Percentiles rank a stretch among this genome's conserved stretches.
These are phyloP conservation scores for Fusarium drepaniforme DNA, from an alignment of 2,329 filamentous ascomycete genomes.

Conservation along the genomic window DNA sequence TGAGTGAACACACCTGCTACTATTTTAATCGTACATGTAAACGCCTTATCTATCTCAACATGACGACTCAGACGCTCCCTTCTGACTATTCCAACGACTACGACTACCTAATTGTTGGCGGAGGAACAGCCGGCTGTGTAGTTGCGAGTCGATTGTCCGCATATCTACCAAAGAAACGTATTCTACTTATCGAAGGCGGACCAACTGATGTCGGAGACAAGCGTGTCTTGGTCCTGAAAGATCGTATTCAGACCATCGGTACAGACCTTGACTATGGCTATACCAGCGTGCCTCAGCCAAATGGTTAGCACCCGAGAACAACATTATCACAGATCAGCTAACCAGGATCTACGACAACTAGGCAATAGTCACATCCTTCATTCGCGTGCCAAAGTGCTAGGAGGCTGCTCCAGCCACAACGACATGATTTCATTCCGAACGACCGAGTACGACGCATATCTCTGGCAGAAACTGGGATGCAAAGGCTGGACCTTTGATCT, in stretches of 20 bases:
- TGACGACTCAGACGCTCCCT: background rate
- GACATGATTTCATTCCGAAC: constrained; percentile 86
- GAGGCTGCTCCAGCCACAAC: constrained; percentile 87
- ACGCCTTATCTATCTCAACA: background rate
- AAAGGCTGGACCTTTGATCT: constrained; percentile 83
- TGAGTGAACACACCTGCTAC: background rate
- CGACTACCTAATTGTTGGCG: background rate
- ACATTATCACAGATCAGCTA: background rate
- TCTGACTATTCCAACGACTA: background rate
- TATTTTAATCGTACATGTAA: background rate
- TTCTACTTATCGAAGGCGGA: constrained; percentile 52
- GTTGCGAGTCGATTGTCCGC: background rate
- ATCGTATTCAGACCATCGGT: constrained; percentile 83
- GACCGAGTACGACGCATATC: constrained; percentile 81
- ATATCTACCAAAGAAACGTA: background rate
- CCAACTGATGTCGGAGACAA: constrained; percentile 86
- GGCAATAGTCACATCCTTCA: constrained; percentile 87
- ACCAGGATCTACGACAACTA: constrained; percentile 43
- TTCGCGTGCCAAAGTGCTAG: constrained; percentile 86
- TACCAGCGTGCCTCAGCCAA: constrained; percentile 48
- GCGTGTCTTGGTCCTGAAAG: constrained; percentile 81
- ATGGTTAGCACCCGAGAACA: constrained; percentile 55
- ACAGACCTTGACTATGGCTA: constrained; percentile 88
- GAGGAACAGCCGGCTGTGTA: background rate
- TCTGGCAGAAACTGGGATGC: constrained; percentile 81